Base-by-base conservation (phyloP, 768 basidiomycete genomes). In the Lactifluus echinatus region DNA sequence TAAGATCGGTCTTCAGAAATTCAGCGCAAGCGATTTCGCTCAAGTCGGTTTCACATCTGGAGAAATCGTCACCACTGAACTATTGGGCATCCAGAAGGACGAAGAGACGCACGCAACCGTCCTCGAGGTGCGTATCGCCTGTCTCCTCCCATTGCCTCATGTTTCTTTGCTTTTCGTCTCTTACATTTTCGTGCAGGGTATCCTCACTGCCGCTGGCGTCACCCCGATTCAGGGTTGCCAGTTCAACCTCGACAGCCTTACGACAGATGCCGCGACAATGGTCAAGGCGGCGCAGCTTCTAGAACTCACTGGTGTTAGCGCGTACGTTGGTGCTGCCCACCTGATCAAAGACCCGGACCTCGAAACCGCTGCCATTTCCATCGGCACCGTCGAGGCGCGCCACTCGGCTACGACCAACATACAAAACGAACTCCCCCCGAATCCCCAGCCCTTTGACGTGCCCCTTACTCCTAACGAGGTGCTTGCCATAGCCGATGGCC, bases 341-440 rank as follows among this genome's bases (percentile, higher is more conserved):
- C 75, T 87, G 39, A 59, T 92, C 46, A 68, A 71, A 12, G 81
- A 88, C 62, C 82, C 84, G 14, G 70, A 75, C 24, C 65, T 89
- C 55, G 71, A 88, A 49, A 75, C 77, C 52, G 75, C 80, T n/a
- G 88, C 87, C 39, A 85, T 76, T 8, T 81, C 83, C 24, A 91
- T 91, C 66, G 65, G 87, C 69, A 84, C 88, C 28, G 76, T 89
- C 46, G 90, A 93, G 66, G 84, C 88, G n/a, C 84, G 90, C 46
- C 90, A 93, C 65, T 83, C 86, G 67, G 83, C 85, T 1, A 70
- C 92, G 42, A 76, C 90, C 50, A 91, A 92, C 73, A n/a, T n/a
- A n/a, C n/a, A n/a, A n/a, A n/a, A n/a, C n/a, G n/a, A 15, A 76
- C 75, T 3, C 74, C 82, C 17, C n/a, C n/a, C n/a, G n/a, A 80